Conservation (phyloP, 257 asterid species). For the Solanum sejunctum region DNA sequence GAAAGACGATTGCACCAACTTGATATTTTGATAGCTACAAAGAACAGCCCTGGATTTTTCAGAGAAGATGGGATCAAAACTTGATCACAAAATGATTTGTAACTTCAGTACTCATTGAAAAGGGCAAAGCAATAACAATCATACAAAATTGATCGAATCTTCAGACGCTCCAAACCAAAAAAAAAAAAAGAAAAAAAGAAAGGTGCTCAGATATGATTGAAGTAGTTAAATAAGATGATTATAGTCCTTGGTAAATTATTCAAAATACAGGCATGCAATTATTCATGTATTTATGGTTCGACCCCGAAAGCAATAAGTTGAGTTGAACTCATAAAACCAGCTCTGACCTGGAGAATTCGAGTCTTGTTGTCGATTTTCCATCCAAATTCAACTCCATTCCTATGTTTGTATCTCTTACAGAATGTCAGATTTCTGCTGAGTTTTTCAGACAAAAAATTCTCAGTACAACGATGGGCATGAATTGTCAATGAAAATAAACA, state of each 20-base stretch:
- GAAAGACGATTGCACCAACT: not conserved
- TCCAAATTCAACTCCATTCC: constrained; percentile 29
- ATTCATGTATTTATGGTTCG: not conserved
- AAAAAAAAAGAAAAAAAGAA: not conserved
- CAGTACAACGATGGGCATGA: constrained; percentile 17
- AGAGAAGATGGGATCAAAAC: not conserved
- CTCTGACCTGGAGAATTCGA: not conserved
- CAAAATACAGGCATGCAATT: not conserved
- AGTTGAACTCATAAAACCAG: not conserved
- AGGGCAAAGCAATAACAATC: not conserved
- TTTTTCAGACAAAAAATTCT: constrained; percentile 6
- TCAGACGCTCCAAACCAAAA: not conserved
- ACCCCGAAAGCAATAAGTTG: not conserved
- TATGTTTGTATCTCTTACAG: constrained; percentile 20
- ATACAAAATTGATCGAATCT: not conserved
- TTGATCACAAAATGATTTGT: not conserved
- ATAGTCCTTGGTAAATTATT: not conserved
- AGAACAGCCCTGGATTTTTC: not conserved
- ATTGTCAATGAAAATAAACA: not conserved
- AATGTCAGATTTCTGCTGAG: not conserved
- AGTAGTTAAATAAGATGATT: not conserved
- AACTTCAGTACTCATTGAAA: not conserved
- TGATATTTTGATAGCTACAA: not conserved
- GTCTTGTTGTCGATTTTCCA: constrained; percentile 24
- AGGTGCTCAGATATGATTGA: not conserved